These are phyloP conservation scores for Salix brachista DNA, from an alignment of 345 rosid genomes.

Conservation along the genomic window DNA sequence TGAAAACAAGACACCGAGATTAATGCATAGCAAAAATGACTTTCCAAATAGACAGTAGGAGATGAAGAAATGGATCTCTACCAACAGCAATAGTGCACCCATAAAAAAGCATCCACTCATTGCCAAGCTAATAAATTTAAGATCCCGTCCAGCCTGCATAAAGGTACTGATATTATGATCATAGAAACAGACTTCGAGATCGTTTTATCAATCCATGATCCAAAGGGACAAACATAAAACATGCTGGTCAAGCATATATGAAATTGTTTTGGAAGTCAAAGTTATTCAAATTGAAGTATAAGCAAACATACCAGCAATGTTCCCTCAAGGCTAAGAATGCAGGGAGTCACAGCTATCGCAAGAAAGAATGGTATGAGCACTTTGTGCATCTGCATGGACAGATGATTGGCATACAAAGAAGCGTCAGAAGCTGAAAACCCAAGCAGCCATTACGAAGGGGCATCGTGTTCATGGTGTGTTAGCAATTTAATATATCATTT, in stretches of 20 bases:
- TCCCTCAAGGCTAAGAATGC: conserved; percentile 80
- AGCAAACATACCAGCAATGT: conserved; percentile 58
- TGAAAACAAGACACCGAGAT: background rate
- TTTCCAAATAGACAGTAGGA: background rate
- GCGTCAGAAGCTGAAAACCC: background rate
- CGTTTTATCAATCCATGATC: background rate
- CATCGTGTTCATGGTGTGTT: background rate
- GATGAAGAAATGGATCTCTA: conserved; percentile 19
- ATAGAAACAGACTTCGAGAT: too few relatives aligned
- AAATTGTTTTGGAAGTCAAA: background rate
- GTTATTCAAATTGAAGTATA: background rate
- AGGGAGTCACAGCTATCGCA: conserved; percentile 60
- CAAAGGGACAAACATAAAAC: background rate
- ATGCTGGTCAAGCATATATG: background rate
- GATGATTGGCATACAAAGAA: background rate
- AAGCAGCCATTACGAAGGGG: background rate
- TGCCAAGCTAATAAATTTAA: conserved; percentile 60
- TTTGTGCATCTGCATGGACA: conserved; percentile 69
- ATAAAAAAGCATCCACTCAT: conserved; percentile 63
- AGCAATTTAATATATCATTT: background rate
- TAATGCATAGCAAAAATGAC: background rate
- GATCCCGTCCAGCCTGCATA: conserved; percentile 80
- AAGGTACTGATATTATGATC: background rate
- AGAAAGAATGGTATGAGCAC: conserved; percentile 64
- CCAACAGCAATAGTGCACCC: conserved; percentile 55